Percentiles rank a stretch among this genome's conserved stretches.
Conservation (phyloP, 257 asterid species). For the Nicotiana attenuata region DNA sequence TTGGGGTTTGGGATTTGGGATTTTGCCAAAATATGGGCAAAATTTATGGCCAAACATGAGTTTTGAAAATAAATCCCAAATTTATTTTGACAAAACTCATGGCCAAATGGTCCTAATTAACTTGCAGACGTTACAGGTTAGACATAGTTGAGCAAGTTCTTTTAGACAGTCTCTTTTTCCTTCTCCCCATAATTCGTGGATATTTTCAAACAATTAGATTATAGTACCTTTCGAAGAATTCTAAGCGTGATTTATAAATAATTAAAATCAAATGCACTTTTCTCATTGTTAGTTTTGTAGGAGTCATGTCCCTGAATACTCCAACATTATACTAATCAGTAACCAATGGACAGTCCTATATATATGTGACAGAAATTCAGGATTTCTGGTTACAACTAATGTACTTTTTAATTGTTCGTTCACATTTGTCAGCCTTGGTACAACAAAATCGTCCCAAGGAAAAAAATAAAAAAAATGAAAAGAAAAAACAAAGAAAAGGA, state of each 20-base stretch:
- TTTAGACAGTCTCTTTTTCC: not conserved
- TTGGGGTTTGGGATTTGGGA: no score
- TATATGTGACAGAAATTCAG: constrained; percentile 5
- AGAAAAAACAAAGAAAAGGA: not conserved
- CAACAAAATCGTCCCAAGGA: not conserved
- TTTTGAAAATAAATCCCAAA: no score
- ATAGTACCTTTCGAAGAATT: not conserved
- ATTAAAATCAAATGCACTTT: not conserved
- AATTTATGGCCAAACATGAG: no score
- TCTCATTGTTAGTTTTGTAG: not conserved
- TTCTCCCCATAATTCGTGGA: not conserved
- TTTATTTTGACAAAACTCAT: no score
- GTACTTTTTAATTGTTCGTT: not conserved
- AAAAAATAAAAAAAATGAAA: not conserved
- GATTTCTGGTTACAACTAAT: not conserved
- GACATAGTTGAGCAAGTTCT: no score
- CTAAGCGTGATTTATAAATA: not conserved
- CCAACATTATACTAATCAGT: not conserved
- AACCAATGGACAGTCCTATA: not conserved
- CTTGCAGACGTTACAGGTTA: no score
- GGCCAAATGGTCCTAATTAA: no score
- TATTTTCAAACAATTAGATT: not conserved
- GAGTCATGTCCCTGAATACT: not conserved
- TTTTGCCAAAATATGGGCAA: no score
- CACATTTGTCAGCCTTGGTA: not conserved